phyloP scores from a whole-genome alignment of 192 early-diverging fungal genomes.

The Neocallimastix lanati region DNA sequence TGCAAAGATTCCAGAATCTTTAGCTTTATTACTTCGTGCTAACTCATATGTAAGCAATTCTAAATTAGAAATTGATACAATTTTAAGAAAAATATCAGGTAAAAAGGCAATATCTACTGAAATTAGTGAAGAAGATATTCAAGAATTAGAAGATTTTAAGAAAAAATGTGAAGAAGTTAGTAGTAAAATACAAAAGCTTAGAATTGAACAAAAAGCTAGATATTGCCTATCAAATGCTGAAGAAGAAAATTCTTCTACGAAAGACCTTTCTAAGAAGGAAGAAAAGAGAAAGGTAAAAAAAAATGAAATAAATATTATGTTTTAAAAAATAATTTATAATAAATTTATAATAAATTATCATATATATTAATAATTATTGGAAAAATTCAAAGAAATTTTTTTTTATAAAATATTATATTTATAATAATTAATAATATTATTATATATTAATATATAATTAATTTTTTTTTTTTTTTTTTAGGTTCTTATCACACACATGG shows the following conservation, averaged over 20 bases:
- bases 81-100: conserved; percentile 13
- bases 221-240: neutral
- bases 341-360: too few relatives aligned
- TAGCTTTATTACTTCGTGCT: conserved; percentile 40
- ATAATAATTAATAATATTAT: too few relatives aligned
- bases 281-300: neutral
- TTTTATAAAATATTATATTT: too few relatives aligned
- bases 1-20: conserved; percentile 23
- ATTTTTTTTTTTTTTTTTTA: too few relatives aligned
- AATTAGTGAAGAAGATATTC: conserved; percentile 28
- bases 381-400: too few relatives aligned
- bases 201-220: conserved; percentile 16
- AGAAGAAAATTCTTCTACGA: neutral
- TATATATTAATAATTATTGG: too few relatives aligned
- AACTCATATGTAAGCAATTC: conserved; percentile 23
- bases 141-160: conserved; percentile 7
- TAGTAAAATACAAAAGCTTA: conserved; percentile 9
- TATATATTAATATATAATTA: too few relatives aligned
- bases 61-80: conserved; percentile 17
- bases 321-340: too few relatives aligned
- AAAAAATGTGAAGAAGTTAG: conserved; percentile 10
- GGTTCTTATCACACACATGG: neutral
- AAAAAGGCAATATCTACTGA: conserved; percentile 14
- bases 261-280: neutral
- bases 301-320: neutral